These are phyloP conservation scores for Neurospora sp. DNA, from an alignment of 2,329 filamentous ascomycete species.

Conservation along the genomic window DNA sequence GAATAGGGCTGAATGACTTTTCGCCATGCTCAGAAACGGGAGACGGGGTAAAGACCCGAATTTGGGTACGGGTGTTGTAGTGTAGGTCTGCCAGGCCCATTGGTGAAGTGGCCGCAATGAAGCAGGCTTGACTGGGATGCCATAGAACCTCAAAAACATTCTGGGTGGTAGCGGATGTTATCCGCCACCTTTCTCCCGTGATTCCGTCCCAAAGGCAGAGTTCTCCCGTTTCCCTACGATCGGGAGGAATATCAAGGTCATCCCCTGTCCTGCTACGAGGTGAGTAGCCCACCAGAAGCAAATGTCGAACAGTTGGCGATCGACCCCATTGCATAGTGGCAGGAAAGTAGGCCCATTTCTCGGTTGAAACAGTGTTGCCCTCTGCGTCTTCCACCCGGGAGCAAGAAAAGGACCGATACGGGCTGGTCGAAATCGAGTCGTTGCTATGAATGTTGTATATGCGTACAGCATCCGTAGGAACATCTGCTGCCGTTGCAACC, in stretches of 20 bases:
- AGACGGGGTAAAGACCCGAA: slow-evolving; percentile 41
- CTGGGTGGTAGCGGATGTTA: slow-evolving; percentile 41
- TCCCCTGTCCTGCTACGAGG: slow-evolving; percentile 43
- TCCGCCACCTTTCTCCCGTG: slow-evolving; percentile 32
- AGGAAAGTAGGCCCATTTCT: slow-evolving; percentile 53
- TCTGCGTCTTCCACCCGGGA: slow-evolving; percentile 22
- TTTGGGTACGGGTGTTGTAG: slow-evolving; percentile 41
- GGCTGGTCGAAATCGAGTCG: slow-evolving; percentile 25
- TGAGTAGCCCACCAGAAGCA: slow-evolving; percentile 54
- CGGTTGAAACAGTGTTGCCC: slow-evolving; percentile 23
- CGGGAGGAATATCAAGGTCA: slow-evolving; percentile 49
- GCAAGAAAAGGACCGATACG: slow-evolving; percentile 32
- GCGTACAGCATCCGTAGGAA: slow-evolving; percentile 42
- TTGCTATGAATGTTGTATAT: slow-evolving; percentile 39
- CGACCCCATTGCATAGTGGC: slow-evolving; percentile 55
- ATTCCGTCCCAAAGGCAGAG: slow-evolving; percentile 49
- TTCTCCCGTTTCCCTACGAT: slow-evolving; percentile 48
- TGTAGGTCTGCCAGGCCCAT: slow-evolving; percentile 32
- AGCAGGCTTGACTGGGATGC: slow-evolving; percentile 46
- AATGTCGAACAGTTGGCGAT: slow-evolving; percentile 32
- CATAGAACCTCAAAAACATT: slow-evolving; percentile 58
- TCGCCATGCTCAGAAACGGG: slow-evolving; percentile 20
- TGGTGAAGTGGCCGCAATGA: slow-evolving; percentile 49
- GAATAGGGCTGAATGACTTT: slow-evolving; percentile 34
- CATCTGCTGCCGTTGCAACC: slow-evolving; percentile 52